These are phyloP conservation scores for Cucurbita moschata DNA, from an alignment of 306 rosid species.

Conservation along the genomic window DNA sequence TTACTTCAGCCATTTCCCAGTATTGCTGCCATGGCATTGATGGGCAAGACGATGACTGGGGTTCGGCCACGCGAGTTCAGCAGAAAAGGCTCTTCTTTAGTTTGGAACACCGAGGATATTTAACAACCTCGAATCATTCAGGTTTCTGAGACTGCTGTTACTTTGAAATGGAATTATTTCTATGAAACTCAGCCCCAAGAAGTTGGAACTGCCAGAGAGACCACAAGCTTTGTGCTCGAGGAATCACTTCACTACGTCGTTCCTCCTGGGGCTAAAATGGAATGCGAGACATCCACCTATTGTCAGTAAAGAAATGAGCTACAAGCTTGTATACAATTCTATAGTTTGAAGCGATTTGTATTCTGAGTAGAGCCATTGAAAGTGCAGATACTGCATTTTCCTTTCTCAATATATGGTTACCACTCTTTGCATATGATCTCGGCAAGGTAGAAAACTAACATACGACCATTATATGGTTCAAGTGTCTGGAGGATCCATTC, in stretches of 20 bases:
- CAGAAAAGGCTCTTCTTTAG: constrained; percentile 41
- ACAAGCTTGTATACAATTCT: not conserved
- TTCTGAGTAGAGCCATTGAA: not conserved
- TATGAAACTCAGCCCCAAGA: not conserved
- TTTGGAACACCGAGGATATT: constrained; percentile 44
- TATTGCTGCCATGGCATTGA: constrained; percentile 82
- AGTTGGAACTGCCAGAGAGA: constrained; percentile 1
- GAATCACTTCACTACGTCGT: not conserved
- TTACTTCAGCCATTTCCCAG: constrained; percentile 56
- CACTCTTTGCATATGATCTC: not conserved
- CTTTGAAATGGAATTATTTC: not conserved
- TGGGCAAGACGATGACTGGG: constrained; percentile 62
- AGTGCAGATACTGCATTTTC: not conserved
- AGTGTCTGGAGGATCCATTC: not conserved
- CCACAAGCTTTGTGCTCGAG: not conserved
- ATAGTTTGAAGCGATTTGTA: not conserved
- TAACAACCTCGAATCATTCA: constrained; percentile 9
- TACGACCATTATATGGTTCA: not conserved
- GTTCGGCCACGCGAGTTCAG: constrained; percentile 30
- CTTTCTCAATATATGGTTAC: not conserved
- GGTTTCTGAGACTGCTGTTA: not conserved
- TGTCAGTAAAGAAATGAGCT: not conserved
- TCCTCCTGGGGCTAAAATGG: not conserved
- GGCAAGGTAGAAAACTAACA: not conserved
- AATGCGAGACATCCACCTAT: not conserved